Base-by-base conservation (phyloP, 2,329 filamentous ascomycete genomes). In the Fusarium agapanthi region DNA sequence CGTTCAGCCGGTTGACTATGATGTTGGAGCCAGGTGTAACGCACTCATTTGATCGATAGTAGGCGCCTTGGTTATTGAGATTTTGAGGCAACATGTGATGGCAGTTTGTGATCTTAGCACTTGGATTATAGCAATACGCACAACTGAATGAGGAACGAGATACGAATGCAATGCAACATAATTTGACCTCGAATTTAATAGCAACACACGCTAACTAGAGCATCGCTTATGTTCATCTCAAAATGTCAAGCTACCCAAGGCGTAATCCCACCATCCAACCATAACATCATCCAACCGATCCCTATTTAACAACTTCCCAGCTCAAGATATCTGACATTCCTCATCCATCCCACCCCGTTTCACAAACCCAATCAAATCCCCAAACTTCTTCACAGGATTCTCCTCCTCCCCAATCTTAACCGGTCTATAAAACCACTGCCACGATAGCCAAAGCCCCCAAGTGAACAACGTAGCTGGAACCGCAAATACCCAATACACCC, bases 401-500 rank as follows among this genome's bases (percentile, higher is more conserved):
- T 61, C 62, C 16, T 73, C 67, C 12, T 71, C 70, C 1, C 71
- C 71, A 41, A 73, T 68, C 45, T 24, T 30, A 6, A 34, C 26
- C 2, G 70, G 61, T 1, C 53, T 55, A 9, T 47, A 64, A 6
- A 44, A 32, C 26, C 40, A 30, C 60, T 70, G 65, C 60, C 72
- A 67, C 5, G 47, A 34, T 12, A 62, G 67, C 80, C 80, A 81
- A 11, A 70, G 1, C 0, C 50, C 56, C 2, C 71, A 53, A 0
- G 79, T 79, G 0, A 70, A 18, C 0, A 75, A 0, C 0, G 81
- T 83, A 1, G 81, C 69, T 0, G 80, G 79, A 26, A 80, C 48
- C 1, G 80, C 76, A 59, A 80, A 71, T 1, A 71, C 80, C 79
- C 80, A 83, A 47, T 78, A 83, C 0, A 83, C 38, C 81, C 81